These are phyloP conservation scores for Spergularia marina DNA, from an alignment of 148 eudicot genomes.

Conservation along the genomic window DNA sequence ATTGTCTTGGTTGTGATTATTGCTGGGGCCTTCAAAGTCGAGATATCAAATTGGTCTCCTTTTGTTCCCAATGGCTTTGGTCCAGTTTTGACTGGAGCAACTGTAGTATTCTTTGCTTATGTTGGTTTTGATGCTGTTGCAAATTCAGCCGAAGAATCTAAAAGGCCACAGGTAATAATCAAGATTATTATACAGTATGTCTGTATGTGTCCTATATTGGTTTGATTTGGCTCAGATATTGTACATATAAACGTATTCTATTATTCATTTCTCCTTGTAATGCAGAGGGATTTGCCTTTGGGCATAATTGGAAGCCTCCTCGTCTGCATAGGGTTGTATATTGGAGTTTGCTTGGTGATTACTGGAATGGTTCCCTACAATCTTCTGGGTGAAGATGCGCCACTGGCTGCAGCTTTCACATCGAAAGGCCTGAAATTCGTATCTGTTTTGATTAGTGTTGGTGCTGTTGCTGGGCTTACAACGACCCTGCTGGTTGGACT, in stretches of 20 bases:
- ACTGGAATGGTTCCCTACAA: slow-evolving; percentile 95
- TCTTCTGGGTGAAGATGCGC: slow-evolving; percentile 86
- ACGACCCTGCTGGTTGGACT: slow-evolving; percentile 95
- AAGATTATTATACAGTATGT: not conserved
- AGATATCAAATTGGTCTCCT: slow-evolving; percentile 90
- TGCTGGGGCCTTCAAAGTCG: slow-evolving; percentile 80
- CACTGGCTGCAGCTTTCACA: slow-evolving; percentile 77
- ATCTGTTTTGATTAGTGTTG: slow-evolving; percentile 80
- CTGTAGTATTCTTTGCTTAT: slow-evolving; percentile 93
- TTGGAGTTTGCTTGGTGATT: slow-evolving; percentile 89
- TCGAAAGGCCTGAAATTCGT: slow-evolving; percentile 83
- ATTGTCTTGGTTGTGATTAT: slow-evolving; percentile 76
- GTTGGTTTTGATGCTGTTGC: slow-evolving; percentile 99
- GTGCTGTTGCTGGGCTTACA: slow-evolving; percentile 98
- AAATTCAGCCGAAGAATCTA: slow-evolving; percentile 97
- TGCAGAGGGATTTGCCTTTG: slow-evolving; percentile 85
- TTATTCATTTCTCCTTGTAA: slow-evolving; percentile 6
- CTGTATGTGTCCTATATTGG: not conserved
- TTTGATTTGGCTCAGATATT: not conserved
- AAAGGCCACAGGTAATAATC: slow-evolving; percentile 69
- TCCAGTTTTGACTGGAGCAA: slow-evolving; percentile 87
- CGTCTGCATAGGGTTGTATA: slow-evolving; percentile 66
- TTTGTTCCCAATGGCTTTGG: slow-evolving; percentile 80
- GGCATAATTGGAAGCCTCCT: slow-evolving; percentile 94
- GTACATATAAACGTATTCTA: not conserved